Percentiles rank a stretch among this genome's conserved stretches.
Evolutionary conservation across 345 rosid species (phyloP).

Genomic region (Bruguiera sexangula): DNA sequence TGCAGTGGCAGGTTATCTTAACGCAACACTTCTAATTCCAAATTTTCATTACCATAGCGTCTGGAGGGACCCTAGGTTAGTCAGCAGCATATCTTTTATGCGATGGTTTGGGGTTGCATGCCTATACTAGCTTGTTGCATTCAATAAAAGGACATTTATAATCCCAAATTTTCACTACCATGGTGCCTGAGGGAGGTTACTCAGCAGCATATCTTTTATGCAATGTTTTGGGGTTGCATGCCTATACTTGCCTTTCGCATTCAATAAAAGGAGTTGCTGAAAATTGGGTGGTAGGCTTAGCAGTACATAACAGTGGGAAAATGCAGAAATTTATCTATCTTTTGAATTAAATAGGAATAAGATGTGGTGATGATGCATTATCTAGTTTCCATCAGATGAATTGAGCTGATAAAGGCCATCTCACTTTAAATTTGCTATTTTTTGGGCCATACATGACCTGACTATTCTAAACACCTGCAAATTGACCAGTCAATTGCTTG

Average conservation of each 20-base stretch:
- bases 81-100: neutral
- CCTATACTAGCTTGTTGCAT: neutral
- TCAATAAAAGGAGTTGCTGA: too few species aligned
- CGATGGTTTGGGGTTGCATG: neutral
- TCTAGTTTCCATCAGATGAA: neutral
- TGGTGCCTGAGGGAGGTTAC: slow-evolving; percentile 93
- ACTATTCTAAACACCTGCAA: neutral
- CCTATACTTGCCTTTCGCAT: neutral
- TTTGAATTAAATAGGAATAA: neutral
- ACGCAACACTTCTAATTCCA: slow-evolving; percentile 93
- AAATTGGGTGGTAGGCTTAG: too few species aligned
- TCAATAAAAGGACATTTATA: slow-evolving; percentile 31
- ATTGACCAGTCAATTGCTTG: neutral
- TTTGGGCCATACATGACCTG: neutral
- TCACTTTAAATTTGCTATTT: neutral
- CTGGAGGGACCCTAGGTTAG: slow-evolving; percentile 98
- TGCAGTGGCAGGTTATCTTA: slow-evolving; percentile 98
- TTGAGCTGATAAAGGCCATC: neutral
- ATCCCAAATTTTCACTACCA: slow-evolving; percentile 91
- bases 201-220: neutral
- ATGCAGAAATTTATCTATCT: neutral
- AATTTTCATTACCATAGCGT: slow-evolving; percentile 95
- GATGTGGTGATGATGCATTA: neutral
- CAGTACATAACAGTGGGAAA: neutral
- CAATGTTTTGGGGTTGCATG: neutral